phyloP scores from a whole-genome alignment of 257 asterid genomes.

The Salvia hispanica region DNA sequence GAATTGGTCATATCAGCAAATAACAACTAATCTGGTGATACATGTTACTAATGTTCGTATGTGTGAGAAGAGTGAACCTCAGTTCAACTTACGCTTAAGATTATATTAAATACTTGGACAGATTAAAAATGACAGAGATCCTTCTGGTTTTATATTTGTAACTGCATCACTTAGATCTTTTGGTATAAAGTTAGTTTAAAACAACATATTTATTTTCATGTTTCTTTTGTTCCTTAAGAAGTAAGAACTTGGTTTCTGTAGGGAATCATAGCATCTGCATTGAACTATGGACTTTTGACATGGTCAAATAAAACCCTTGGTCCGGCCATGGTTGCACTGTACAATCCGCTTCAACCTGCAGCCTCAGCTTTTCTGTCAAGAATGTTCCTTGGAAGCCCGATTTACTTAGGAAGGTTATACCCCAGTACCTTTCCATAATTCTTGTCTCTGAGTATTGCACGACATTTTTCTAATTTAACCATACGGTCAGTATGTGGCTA shows the following conservation, averaged over 20 bases:
- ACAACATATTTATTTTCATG: background rate
- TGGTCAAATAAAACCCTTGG: conserved; percentile 92
- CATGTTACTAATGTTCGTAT: background rate
- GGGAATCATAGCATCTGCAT: conserved; percentile 91
- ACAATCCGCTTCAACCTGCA: conserved; percentile 92
- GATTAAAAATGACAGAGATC: background rate
- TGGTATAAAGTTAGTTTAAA: background rate
- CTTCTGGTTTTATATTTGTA: background rate
- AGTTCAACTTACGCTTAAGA: background rate
- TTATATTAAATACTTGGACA: background rate
- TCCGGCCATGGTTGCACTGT: conserved; percentile 89
- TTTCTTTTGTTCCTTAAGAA: background rate
- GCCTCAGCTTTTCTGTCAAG: conserved; percentile 80
- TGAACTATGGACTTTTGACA: conserved; percentile 80
- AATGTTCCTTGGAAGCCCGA: conserved; percentile 89
- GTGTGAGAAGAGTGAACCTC: background rate
- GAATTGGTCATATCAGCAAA: background rate
- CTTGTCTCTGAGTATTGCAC: background rate
- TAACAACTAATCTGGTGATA: conserved; percentile 6
- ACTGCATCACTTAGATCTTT: background rate
- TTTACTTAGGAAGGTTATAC: conserved; percentile 87
- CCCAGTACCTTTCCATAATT: conserved; percentile 3
- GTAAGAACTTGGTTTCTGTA: conserved; percentile 27
- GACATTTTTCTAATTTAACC: background rate
- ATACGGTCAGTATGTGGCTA: conserved; percentile 15